Evolutionary conservation across 441 rosid genomes (phyloP).

Genomic region (Rhodomyrtus psidioides): DNA sequence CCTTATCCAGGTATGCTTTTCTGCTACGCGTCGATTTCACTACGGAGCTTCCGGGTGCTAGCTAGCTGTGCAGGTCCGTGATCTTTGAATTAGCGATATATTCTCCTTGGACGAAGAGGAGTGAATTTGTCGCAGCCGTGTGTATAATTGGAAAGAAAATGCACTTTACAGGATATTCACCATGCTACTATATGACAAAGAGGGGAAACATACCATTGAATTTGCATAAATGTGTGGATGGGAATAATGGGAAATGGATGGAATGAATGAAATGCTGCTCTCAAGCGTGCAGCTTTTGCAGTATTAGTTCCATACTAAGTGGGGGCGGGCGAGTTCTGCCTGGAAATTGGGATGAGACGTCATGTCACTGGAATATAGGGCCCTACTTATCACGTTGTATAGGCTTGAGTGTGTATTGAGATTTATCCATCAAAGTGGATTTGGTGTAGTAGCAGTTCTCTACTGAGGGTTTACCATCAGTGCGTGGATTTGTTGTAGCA

Average conservation of each 20-base stretch:
- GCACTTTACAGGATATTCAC: background rate
- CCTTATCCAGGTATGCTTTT: slow-evolving; percentile 46
- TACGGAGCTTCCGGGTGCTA: background rate
- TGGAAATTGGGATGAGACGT: no score
- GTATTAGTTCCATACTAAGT: no score
- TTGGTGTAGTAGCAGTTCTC: no score
- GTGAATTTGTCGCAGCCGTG: fast-evolving
- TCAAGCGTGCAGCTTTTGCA: fast-evolving
- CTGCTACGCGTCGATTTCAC: background rate
- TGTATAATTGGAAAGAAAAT: background rate
- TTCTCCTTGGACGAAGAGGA: background rate
- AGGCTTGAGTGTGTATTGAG: no score
- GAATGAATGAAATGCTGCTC: background rate
- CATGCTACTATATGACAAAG: background rate
- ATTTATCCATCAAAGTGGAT: no score
- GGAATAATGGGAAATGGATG: background rate
- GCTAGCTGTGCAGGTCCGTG: background rate
- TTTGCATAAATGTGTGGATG: background rate
- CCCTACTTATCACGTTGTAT: no score
- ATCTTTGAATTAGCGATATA: background rate
- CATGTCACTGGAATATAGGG: no score
- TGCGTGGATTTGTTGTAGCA: background rate
- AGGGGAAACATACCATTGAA: fast-evolving
- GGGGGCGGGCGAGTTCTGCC: no score
- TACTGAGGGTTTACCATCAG: background rate